Evolutionary conservation across 306 rosid genomes (phyloP).

Genomic region (Begonia fuchsioides): DNA sequence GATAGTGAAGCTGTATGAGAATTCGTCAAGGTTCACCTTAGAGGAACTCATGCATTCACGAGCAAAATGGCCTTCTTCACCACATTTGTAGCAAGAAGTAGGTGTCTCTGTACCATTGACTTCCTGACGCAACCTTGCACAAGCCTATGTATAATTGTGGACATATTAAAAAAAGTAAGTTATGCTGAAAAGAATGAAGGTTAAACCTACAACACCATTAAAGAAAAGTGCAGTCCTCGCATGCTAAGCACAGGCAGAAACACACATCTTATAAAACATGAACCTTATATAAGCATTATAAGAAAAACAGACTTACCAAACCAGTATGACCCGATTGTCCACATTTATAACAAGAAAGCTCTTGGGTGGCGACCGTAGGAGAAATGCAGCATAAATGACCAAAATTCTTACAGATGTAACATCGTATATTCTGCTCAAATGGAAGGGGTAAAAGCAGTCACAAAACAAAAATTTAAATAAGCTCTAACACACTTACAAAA

Average conservation of each 20-base stretch:
- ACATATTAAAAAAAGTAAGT: neutral
- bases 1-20: constrained; percentile 2
- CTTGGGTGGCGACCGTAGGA: constrained; percentile 18
- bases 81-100: constrained; percentile 64
- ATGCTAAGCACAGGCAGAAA: neutral
- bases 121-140: constrained; percentile 38
- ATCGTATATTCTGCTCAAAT: constrained; percentile 47
- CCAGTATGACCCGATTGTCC: constrained; percentile 81
- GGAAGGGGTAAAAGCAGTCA: constrained; percentile 4
- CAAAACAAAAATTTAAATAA: neutral
- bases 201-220: neutral
- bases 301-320: constrained; percentile 40
- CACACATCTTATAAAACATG: no score
- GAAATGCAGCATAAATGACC: constrained; percentile 78
- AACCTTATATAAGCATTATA: neutral
- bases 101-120: constrained; percentile 24
- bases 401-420: constrained; percentile 61
- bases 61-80: constrained; percentile 86
- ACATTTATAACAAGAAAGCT: constrained; percentile 76
- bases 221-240: neutral
- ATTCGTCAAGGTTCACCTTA: constrained; percentile 22
- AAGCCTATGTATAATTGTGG: constrained; percentile 30
- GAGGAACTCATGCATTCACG: constrained; percentile 50
- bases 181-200: neutral
- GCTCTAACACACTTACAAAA: neutral